Evolutionary conservation across 495 filamentous ascomycete genomes (phyloP).

Genomic region (Penicillium soppii): DNA sequence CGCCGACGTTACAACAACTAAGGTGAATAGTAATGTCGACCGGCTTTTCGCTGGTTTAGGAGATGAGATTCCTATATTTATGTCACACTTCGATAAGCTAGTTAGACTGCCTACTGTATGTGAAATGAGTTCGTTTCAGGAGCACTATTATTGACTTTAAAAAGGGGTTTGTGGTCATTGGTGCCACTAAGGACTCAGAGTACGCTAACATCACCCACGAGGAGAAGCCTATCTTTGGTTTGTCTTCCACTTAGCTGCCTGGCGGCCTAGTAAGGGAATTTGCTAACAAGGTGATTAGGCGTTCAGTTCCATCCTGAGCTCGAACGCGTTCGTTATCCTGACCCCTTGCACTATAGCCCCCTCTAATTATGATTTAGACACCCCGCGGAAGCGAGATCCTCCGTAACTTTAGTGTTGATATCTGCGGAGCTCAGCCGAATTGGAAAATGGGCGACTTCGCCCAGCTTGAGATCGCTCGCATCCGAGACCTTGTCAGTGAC

Average conservation of each 20-base stretch:
- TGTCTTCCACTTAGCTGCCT: conserved; percentile 4
- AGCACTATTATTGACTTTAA: conserved; percentile 4
- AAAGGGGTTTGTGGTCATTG: conserved; percentile 20
- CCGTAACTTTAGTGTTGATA: conserved; percentile 22
- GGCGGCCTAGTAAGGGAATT: background rate
- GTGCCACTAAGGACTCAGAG: no score
- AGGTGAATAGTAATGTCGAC: conserved; percentile 19
- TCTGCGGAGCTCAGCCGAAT: conserved; percentile 20
- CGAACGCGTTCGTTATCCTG: conserved; percentile 15
- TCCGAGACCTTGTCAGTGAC: conserved; percentile 22
- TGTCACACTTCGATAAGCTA: conserved; percentile 31
- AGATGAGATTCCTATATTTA: conserved; percentile 23
- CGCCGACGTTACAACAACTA: conserved; percentile 18
- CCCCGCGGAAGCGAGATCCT: conserved; percentile 20
- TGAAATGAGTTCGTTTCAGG: background rate
- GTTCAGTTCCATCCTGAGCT: no score
- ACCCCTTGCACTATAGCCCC: background rate
- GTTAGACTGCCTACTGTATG: conserved; percentile 22
- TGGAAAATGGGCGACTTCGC: conserved; percentile 25
- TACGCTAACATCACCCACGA: conserved; percentile 23
- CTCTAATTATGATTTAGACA: conserved; percentile 15
- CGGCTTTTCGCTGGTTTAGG: conserved; percentile 23
- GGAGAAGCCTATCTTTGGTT: conserved; percentile 19
- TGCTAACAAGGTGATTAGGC: conserved; percentile 15
- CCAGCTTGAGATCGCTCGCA: conserved; percentile 18